Evolutionary conservation across 148 eudicot species (phyloP).

Genomic region (Oxyria digyna): DNA sequence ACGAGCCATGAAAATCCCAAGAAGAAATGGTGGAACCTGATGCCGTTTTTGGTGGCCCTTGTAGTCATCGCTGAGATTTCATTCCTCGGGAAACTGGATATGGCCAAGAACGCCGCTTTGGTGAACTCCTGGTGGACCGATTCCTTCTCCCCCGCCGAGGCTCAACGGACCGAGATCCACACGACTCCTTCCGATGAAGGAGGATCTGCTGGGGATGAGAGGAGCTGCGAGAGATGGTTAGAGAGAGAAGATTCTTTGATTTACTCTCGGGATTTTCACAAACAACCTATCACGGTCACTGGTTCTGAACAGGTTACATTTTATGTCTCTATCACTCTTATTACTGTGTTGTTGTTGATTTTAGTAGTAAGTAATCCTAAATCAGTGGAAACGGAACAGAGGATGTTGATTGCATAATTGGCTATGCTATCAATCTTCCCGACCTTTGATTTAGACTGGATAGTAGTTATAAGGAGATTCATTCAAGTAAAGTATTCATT

Average conservation of each 20-base stretch:
- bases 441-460: background rate
- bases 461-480: background rate
- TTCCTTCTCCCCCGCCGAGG: background rate
- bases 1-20: background rate
- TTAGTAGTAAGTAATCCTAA: background rate
- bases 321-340: too few species aligned
- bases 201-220: background rate
- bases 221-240: conserved; percentile 3
- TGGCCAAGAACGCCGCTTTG: conserved; percentile 10
- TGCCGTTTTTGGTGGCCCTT: conserved; percentile 8
- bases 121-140: conserved; percentile 10
- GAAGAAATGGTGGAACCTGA: conserved; percentile 7
- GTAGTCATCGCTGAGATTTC: conserved; percentile 10
- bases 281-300: background rate
- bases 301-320: background rate
- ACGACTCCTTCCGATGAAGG: background rate
- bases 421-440: background rate
- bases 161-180: background rate
- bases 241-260: conserved; percentile 8
- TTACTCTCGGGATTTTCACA: conserved; percentile 2
- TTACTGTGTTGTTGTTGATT: background rate
- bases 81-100: background rate
- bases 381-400: background rate
- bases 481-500: background rate
- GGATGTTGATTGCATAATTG: background rate